These are phyloP conservation scores for Leucaena leucocephala DNA, from an alignment of 306 rosid genomes.

Conservation along the genomic window DNA sequence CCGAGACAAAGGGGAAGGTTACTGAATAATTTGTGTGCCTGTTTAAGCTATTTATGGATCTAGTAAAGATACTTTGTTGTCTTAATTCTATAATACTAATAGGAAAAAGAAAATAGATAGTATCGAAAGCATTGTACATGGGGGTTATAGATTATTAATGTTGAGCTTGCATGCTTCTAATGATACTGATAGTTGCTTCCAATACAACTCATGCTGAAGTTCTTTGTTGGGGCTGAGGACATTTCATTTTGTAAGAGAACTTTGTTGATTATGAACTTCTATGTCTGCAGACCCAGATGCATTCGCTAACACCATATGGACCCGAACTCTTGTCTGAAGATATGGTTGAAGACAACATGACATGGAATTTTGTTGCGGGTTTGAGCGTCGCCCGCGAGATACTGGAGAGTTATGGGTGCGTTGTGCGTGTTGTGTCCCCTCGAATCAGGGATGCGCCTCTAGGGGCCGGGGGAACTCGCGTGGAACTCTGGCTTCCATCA, in stretches of 20 bases:
- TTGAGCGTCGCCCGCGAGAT: conserved; percentile 93
- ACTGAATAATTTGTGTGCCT: not conserved
- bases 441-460: conserved; percentile 74
- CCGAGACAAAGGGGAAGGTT: not conserved
- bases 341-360: conserved; percentile 89
- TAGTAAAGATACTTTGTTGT: not conserved
- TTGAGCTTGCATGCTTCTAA: not conserved
- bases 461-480: conserved; percentile 93
- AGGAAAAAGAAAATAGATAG: not conserved
- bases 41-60: not conserved
- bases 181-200: conserved; percentile 20
- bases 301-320: conserved; percentile 84
- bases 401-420: conserved; percentile 90
- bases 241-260: conserved; percentile 17
- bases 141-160: not conserved
- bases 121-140: not conserved
- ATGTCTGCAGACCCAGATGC: conserved; percentile 81
- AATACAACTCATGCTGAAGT: conserved; percentile 13
- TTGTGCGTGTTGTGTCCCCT: conserved; percentile 86
- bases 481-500: conserved; percentile 93
- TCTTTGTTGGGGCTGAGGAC: conserved; percentile 15
- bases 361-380: conserved; percentile 98
- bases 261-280: conserved; percentile 38
- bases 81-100: not conserved
- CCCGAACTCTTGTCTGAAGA: conserved; percentile 66